Conservation (phyloP, 2,329 filamentous ascomycete species). For the Penicillium corylophilum region DNA sequence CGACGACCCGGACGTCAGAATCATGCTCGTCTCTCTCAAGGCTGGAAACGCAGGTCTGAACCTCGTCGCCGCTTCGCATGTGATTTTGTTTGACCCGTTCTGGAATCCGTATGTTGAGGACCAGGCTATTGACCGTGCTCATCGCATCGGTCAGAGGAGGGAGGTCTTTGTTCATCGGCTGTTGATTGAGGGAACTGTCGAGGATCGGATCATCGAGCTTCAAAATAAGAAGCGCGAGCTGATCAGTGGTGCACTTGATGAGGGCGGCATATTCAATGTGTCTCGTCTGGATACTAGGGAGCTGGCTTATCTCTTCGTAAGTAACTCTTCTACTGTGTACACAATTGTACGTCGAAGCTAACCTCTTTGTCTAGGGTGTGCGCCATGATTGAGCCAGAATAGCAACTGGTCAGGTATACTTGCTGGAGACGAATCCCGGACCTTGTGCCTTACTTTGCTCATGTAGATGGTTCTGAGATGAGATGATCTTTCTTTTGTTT, state of each 20-base stretch:
- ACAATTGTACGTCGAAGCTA: slow-evolving; percentile 4
- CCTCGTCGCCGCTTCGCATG: slow-evolving; percentile 75
- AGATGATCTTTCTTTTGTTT: neutral
- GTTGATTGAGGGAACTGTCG: slow-evolving; percentile 73
- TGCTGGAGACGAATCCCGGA: neutral
- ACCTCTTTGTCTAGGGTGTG: slow-evolving; percentile 21
- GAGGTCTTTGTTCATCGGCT: slow-evolving; percentile 78
- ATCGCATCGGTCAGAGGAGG: slow-evolving; percentile 77
- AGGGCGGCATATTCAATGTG: slow-evolving; percentile 66
- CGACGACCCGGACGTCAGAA: slow-evolving; percentile 57
- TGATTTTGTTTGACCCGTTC: slow-evolving; percentile 89
- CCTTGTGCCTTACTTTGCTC: neutral
- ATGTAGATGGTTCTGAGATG: neutral
- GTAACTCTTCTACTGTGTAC: slow-evolving; percentile 9
- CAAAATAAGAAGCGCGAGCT: slow-evolving; percentile 76
- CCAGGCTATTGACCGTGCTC: slow-evolving; percentile 85
- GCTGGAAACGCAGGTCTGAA: slow-evolving; percentile 86
- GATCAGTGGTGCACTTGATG: slow-evolving; percentile 77
- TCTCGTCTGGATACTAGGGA: slow-evolving; percentile 66
- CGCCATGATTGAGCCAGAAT: neutral
- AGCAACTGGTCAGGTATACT: neutral
- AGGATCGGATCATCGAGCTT: slow-evolving; percentile 78
- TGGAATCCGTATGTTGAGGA: slow-evolving; percentile 94
- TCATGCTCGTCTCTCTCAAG: slow-evolving; percentile 77
- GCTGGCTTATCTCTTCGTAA: slow-evolving; percentile 67